Conservation (phyloP, 169 alveolate species). For the Eimeria brunetti region DNA sequence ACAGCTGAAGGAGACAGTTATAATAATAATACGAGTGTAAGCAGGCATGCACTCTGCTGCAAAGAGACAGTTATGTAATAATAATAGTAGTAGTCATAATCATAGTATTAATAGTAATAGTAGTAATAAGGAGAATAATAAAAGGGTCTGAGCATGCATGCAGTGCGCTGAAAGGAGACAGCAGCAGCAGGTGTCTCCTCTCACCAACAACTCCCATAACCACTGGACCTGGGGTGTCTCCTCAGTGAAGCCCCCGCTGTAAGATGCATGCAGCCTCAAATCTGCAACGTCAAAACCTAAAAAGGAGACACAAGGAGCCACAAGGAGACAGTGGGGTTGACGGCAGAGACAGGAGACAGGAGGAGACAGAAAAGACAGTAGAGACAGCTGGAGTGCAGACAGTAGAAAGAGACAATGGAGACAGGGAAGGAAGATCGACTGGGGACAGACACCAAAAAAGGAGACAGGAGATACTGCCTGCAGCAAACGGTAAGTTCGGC, state of each 20-base stretch:
- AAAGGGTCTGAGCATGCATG: neutral
- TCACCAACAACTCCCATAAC: slow-evolving; percentile 96
- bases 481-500: too few species aligned
- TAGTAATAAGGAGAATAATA: neutral
- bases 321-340: too few species aligned
- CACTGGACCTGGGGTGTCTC: slow-evolving; percentile 90
- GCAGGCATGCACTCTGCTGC: too few species aligned
- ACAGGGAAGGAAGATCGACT: neutral
- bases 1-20: neutral
- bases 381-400: neutral
- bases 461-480: too few species aligned
- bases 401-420: neutral
- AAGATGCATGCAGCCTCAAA: slow-evolving; percentile 90
- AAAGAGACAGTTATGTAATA: neutral
- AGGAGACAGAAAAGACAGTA: neutral
- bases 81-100: too few species aligned
- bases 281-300: slow-evolving; percentile 94
- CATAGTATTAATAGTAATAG: too few species aligned
- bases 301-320: neutral
- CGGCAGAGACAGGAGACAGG: neutral
- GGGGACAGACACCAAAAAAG: too few species aligned
- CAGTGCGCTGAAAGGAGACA: too few species aligned
- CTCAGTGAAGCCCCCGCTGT: slow-evolving; percentile 94
- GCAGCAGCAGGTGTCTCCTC: neutral
- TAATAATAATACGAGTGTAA: neutral